phyloP scores from a whole-genome alignment of 345 rosid species.

The Eucalyptus rudis region DNA sequence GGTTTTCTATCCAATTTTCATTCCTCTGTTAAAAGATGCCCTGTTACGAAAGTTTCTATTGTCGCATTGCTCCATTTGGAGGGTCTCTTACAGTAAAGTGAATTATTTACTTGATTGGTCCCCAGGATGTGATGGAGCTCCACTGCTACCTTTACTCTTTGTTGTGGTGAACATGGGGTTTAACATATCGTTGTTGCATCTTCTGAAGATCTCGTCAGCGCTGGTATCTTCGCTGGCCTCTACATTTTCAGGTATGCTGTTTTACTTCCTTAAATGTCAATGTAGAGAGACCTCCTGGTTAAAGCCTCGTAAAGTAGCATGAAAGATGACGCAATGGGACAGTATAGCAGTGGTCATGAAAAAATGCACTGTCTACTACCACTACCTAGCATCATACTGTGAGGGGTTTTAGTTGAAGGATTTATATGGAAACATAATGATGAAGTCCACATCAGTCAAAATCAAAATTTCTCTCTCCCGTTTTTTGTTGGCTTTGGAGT shows the following conservation, averaged over 20 bases:
- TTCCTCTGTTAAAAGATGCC: neutral
- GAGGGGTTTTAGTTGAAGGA: neutral
- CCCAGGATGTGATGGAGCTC: constrained; percentile 92
- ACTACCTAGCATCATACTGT: neutral
- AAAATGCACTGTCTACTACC: neutral
- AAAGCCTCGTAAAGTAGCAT: neutral
- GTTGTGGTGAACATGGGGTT: constrained; percentile 78
- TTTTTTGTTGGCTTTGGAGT: neutral
- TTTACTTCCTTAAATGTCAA: neutral
- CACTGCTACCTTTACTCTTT: constrained; percentile 77
- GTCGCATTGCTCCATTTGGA: neutral
- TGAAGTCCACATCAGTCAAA: neutral
- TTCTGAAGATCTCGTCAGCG: constrained; percentile 88
- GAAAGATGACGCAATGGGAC: neutral
- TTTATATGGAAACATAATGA: neutral
- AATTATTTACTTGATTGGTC: neutral
- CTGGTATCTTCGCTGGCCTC: constrained; percentile 85
- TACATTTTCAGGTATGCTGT: constrained; percentile 69
- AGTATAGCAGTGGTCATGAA: neutral
- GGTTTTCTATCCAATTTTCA: neutral
- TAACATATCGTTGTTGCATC: constrained; percentile 84
- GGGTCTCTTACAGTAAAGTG: neutral
- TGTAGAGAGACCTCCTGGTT: neutral
- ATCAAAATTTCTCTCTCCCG: neutral
- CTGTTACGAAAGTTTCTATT: neutral